Evolutionary conservation across 345 rosid species (phyloP), one percentile per base, ranked within the genome.

Genomic region (Tarenaya hassleriana): DNA sequence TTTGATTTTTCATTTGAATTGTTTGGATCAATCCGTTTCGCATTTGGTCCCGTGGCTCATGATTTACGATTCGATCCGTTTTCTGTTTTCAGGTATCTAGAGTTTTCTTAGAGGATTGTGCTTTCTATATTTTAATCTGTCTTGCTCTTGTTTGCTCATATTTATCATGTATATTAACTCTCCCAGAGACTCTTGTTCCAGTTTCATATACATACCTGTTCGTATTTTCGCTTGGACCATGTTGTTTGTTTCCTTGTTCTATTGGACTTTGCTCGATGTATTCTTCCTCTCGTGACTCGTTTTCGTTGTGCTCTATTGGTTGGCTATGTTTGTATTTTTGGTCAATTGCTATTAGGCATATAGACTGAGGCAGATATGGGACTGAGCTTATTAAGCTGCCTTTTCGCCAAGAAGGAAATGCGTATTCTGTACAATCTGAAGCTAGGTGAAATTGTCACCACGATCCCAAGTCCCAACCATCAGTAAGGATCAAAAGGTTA

Each of bases 391-490:
- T 73, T n/a, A 76, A 76, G 69, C 50, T 76, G 47, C 73, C 54
- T 82, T 1, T 79, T 79, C 60, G 73, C 81, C 9, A 77, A 50
- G 78, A 75, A 82, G 58, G 83, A 79, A 69, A 76, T 76, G 83
- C 76, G 85, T 38, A 79, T 79, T 24, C 79, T 82, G 38, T 77
- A 79, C 79, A 79, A 77, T 65, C 62, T 79, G 39, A 82, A 82
- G 64, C 83, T 79, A 13, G 83, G 90, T 16, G 82, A 77, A 52
- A 68, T 77, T 47, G 80, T 79, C 44, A 82, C 86, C 31, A 79
- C 86, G 50, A 83, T 77, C 29, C 86, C 90, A 17, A 83, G 79
- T 77, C 29, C 86, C 90, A 17, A 83, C 90, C 5, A 79, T 79
- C 21, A 80, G 86, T 82, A 38, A 5, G 66, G 45, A 73, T 3